Base-by-base conservation (phyloP, 2,329 filamentous ascomycete genomes). In the Colletotrichum somersetense region DNA sequence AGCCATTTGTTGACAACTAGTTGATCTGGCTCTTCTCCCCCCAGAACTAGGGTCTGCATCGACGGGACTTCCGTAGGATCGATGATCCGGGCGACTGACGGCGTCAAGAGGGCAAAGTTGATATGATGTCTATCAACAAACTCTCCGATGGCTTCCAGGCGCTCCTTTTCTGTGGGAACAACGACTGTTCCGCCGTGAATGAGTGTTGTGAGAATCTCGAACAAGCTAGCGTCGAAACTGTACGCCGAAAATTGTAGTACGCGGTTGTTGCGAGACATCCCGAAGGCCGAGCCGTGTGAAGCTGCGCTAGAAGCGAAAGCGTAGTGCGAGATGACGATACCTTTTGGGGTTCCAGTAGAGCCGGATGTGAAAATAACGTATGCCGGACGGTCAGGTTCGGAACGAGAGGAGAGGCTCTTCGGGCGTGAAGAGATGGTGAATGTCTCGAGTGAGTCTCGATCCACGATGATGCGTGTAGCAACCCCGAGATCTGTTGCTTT, bases 311-410 rank as follows among this genome's bases (percentile, higher is more conserved):
- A 74, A 62, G 67, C 59, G 33, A 77, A 74, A 2, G 78, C 74
- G 2, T 72, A 66, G 52, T 77, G 74, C 23, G 72, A 71, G 33
- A 75, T 61, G 52, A 86, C 81, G 33, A 86, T 83, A 44, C 85
- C 85, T 78, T 87, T 87, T 6, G 85, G 85, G 40, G 79, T 78
- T 16, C 84, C 85, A 4, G 84, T 87, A 50, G 83, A 86, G 18
- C 86, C 86, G n/a, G 85, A 76, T 5, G 76, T 77, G 50, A 75
- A 77, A 40, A 77, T 84, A 72, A 87, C 84, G 26, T 77, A 78
- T 11, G 77, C 76, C 14, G 74, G 55, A 20, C 75, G 71, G n/a
- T 64, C 61, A 18, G 76, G 55, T 16, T n/a, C 46, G 5, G 12
- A n/a, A 18, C 33, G 30, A 53, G 5, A 1, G 26, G 23, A 2